Percentiles rank a stretch among this genome's conserved stretches.
These are phyloP conservation scores for Aspergillus texensis DNA, from an alignment of 2,329 filamentous ascomycete species.

Conservation along the genomic window DNA sequence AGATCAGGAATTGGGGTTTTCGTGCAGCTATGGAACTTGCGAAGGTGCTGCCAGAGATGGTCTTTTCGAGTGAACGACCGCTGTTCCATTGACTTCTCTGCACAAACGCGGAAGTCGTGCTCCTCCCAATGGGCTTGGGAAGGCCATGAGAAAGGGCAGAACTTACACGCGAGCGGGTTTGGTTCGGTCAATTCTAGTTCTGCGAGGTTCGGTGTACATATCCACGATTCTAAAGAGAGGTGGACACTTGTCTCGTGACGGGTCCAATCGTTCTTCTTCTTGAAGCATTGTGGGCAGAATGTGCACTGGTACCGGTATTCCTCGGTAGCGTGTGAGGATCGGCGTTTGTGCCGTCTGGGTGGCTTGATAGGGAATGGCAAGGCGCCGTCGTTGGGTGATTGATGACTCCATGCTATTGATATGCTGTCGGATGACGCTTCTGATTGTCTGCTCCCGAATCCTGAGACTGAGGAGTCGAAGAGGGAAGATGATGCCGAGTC, in stretches of 20 bases:
- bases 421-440: slow-evolving; percentile 35
- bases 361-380: slow-evolving; percentile 21
- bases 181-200: slow-evolving; percentile 13
- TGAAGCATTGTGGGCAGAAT: slow-evolving; percentile 53
- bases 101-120: slow-evolving; percentile 58
- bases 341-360: slow-evolving; percentile 1
- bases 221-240: slow-evolving; percentile 49
- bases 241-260: slow-evolving; percentile 56
- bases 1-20: slow-evolving; percentile 53
- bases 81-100: slow-evolving; percentile 51
- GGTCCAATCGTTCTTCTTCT: slow-evolving; percentile 54
- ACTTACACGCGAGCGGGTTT: slow-evolving; percentile 43
- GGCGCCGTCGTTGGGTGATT: slow-evolving; percentile 27
- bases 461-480: slow-evolving; percentile 33
- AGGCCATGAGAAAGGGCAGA: slow-evolving; percentile 51
- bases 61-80: slow-evolving; percentile 62
- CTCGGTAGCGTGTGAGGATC: slow-evolving; percentile 1
- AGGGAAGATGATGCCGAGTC: slow-evolving; percentile 27
- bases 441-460: slow-evolving; percentile 32
- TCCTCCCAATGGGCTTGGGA: slow-evolving; percentile 51
- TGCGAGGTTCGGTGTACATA: slow-evolving; percentile 30
- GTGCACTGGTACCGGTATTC: slow-evolving; percentile 48
- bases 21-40: slow-evolving; percentile 57
- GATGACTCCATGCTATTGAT: slow-evolving; percentile 39
- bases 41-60: slow-evolving; percentile 59